Conservation (phyloP, 2,329 filamentous ascomycete species). For the Phoma herbarum region DNA sequence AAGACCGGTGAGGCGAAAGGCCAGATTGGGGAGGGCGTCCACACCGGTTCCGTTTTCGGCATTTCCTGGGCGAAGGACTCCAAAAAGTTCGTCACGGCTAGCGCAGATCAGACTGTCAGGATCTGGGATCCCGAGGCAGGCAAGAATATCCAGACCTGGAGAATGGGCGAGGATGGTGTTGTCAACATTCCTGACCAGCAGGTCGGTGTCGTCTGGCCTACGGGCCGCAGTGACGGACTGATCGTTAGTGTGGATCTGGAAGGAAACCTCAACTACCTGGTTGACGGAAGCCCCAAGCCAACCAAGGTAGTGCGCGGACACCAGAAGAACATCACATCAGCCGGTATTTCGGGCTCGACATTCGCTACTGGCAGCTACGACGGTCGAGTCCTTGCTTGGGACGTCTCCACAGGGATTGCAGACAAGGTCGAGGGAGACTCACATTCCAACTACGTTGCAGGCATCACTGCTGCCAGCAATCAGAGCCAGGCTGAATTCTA, state of each 20-base stretch:
- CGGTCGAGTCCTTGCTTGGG: conserved; percentile 85
- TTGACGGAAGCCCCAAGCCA: conserved; percentile 74
- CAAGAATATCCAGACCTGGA: conserved; percentile 82
- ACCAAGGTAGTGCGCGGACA: conserved; percentile 82
- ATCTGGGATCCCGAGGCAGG: conserved; percentile 90
- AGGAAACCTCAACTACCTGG: conserved; percentile 89
- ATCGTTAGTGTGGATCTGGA: conserved; percentile 89
- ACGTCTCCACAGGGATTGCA: conserved; percentile 73
- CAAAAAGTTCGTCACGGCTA: conserved; percentile 86
- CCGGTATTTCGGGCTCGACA: conserved; percentile 69
- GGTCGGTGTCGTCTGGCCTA: conserved; percentile 90
- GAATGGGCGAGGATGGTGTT: conserved; percentile 76
- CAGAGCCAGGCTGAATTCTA: conserved; percentile 65
- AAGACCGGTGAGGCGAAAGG: conserved; percentile 87
- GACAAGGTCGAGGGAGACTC: conserved; percentile 78
- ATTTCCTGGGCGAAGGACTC: conserved; percentile 91
- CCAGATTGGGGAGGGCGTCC: conserved; percentile 81
- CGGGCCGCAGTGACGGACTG: conserved; percentile 81
- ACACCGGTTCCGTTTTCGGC: conserved; percentile 91
- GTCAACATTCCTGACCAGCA: conserved; percentile 85
- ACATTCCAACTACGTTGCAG: conserved; percentile 86
- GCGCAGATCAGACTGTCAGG: conserved; percentile 92
- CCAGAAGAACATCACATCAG: conserved; percentile 86
- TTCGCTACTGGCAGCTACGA: conserved; percentile 94
- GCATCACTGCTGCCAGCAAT: conserved; percentile 66